These are phyloP conservation scores for Tricholomella constricta DNA, from an alignment of 768 basidiomycete species.

Conservation along the genomic window DNA sequence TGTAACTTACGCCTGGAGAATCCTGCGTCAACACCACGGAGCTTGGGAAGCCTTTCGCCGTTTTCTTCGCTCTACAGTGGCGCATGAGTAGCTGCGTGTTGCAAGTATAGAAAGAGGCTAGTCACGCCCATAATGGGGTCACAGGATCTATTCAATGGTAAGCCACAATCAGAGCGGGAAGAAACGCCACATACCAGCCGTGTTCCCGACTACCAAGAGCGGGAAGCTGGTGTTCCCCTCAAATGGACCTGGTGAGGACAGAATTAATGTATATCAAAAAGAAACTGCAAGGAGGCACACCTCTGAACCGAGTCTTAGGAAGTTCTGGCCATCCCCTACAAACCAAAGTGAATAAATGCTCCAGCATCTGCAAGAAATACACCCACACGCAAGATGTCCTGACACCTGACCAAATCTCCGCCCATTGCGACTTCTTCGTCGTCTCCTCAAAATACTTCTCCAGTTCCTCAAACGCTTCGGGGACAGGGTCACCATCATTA, in stretches of 20 bases:
- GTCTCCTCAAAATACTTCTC: conserved; percentile 29
- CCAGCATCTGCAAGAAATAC: not conserved
- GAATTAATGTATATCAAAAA: too few relatives aligned
- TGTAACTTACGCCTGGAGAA: conserved; percentile 40
- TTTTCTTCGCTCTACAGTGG: conserved; percentile 39
- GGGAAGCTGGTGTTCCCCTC: conserved; percentile 33
- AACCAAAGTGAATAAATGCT: not conserved
- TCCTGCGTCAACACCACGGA: conserved; percentile 45
- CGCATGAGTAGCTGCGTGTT: not conserved
- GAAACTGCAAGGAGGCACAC: conserved; percentile 3
- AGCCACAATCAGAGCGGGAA: not conserved
- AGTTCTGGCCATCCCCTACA: conserved; percentile 26
- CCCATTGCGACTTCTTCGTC: conserved; percentile 29
- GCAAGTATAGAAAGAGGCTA: not conserved
- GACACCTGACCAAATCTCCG: conserved; percentile 31
- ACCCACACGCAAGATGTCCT: conserved; percentile 35
- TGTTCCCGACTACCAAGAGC: conserved; percentile 28
- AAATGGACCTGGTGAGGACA: conserved; percentile 24
- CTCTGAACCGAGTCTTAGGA: conserved; percentile 24
- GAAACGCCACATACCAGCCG: conserved; percentile 19
- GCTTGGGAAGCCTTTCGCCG: conserved; percentile 35
- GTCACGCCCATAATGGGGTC: conserved; percentile 28
- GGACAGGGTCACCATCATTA: conserved; percentile 36
- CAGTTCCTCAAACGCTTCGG: conserved; percentile 26
- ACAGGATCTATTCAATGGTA: conserved; percentile 22